Base-by-base conservation (phyloP, 1,284 basidiomycete genomes). In the Rhodotorula sp. region DNA sequence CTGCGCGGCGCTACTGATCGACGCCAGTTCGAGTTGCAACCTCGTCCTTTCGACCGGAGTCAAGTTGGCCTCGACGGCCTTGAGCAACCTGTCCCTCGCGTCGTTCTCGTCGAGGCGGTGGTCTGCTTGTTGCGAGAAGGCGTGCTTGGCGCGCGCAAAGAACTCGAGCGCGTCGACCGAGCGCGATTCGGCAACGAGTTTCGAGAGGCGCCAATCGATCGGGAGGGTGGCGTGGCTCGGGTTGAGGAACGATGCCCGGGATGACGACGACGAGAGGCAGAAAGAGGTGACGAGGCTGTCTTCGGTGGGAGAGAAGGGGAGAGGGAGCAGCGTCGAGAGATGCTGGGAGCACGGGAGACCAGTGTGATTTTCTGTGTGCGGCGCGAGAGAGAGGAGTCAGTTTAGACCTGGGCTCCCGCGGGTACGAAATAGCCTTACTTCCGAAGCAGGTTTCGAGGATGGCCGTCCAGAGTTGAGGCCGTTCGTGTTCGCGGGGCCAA, bases 151-250 rank as follows among this genome's bases (percentile, higher is more conserved):
- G 12, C 26, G 57, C n/a, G 62, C 23, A 56, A 29, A 69, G 49
- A 74, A 74, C 34, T 64, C 66, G 54, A 76, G 69, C 10, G 75
- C 73, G 58, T 74, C 70, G 67, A 74, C 59, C 8, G 75, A 71
- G 23, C 69, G 66, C 0, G 61, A 54, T 34, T 68, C 64, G 52
- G 73, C 71, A 47, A 76, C 69, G 54, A 75, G 67, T 52, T 75
- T 74, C 12, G 70, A 71, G 54, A 76, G 64, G 60, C 65, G 67
- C 73, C 73, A 76, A 66, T 76, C 73, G 58, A 63, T 64, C 10
- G 61, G 54, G 46, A 76, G 71, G 15, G 58, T 56, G 18, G 62
- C 31, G 16, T 43, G 12, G 18, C 59, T 31, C 5, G 61, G 29
- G 2, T 61, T 14, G 3, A 65, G 57, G 7, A 65, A 61, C 16